phyloP scores from a whole-genome alignment of 345 rosid genomes.

The Brassica rapa region DNA sequence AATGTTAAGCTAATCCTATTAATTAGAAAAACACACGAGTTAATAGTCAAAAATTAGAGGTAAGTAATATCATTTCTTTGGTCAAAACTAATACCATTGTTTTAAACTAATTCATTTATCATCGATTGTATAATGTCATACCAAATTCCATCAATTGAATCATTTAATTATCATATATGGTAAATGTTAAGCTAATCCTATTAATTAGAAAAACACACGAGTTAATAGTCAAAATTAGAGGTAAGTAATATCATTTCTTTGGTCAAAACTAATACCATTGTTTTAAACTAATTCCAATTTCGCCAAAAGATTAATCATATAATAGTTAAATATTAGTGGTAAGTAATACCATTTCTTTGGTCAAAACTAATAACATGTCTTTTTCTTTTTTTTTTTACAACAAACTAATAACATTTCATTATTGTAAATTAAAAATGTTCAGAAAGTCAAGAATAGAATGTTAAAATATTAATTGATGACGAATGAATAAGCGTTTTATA shows the following conservation, averaged over 20 bases:
- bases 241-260: background rate
- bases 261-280: background rate
- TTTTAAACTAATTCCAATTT: background rate
- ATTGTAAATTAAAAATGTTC: background rate
- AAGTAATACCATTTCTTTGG: background rate
- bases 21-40: background rate
- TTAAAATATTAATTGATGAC: constrained; percentile 24
- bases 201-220: background rate
- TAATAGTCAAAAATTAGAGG: background rate
- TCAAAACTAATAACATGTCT: background rate
- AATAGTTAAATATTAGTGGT: background rate
- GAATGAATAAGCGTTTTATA: constrained; percentile 6
- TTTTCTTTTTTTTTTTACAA: too few species aligned
- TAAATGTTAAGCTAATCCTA: background rate
- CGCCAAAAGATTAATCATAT: background rate
- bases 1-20: background rate
- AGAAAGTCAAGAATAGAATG: constrained; percentile 24
- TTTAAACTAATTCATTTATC: background rate
- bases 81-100: background rate
- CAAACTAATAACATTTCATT: background rate
- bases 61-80: background rate
- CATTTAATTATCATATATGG: background rate
- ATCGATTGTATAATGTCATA: too few species aligned
- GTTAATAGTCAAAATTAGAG: background rate
- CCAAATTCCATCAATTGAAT: too few species aligned